Base-by-base conservation (phyloP, 768 basidiomycete species). In the Strobilomyces confusus region DNA sequence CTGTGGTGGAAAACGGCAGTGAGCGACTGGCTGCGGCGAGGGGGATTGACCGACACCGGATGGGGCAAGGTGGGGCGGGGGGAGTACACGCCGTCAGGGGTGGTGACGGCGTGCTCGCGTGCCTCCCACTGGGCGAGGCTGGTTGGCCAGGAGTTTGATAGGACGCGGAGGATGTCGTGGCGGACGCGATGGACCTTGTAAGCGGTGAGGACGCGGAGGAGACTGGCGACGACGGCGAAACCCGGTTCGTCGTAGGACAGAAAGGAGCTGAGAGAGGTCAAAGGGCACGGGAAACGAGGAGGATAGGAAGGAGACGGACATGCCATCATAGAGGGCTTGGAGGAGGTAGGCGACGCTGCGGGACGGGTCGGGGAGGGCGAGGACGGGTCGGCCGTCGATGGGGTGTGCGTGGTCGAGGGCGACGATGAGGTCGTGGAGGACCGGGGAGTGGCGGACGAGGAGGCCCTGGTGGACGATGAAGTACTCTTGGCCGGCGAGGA, bases 401-500 rank as follows among this genome's bases (percentile, higher is more conserved):
- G 29, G 40, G 0, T 54, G 30, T 3, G 56, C 19, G 9, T 37
- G 12, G 58, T 66, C 64, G 38, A 73, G 58, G 22, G 67, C 62
- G 6, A 70, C 63, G 33, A 81, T 71, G 46, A 74, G 68, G 14
- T 74, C 66, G 22, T 66, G 61, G 5, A 89, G 67, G 33, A 80
- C 74, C 1, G 63, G 60, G 0, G 88, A 90, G 60, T 87, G 87
- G 9, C 83, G 80, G 48, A 72, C 77, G 14, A 91, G 70, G 14
- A 89, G 68, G 13, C 86, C 84, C 57, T 72, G 73, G 64, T 90
- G 89, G 3, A 90, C 82, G 50, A 86, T 65, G 63, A 90, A 90
- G 62, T 86, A 88, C 50, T 71, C 72, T 2, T 70, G 61, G 7
- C 73, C 80, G 46, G 83, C 73, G 44, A 85, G 75, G 29, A 91